Evolutionary conservation across 495 filamentous ascomycete genomes (phyloP), one percentile per base, ranked within the genome.

Genomic region (Lophium mytilinum): DNA sequence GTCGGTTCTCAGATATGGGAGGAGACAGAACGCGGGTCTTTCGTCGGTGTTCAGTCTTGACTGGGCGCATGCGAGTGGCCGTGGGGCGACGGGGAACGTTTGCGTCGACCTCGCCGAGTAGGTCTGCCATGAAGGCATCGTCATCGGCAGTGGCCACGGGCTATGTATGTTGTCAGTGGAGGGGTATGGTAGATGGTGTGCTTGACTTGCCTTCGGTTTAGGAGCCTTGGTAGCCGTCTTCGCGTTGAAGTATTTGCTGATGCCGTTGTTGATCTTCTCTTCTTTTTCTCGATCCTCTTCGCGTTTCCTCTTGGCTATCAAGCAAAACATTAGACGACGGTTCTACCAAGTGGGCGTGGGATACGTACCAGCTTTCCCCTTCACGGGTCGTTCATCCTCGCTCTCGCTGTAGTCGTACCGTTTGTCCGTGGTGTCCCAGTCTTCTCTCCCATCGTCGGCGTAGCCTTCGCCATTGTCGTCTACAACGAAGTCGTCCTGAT

Each of bases 401-500:
- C 86, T 89, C 61, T 88, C 89, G 35, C 73, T 76, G 61, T 83
- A 83, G 58, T 83, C 77, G 63, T 88, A 84, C 40, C 51, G 50
- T 9, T 66, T 72, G 17, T 73, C 79, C 60, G 87, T 82, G 55
- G 78, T 76, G 59, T 94, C 89, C 94, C 93, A 98, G 45, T 96
- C 93, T 68, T 98, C 93, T 49, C 93, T 87, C 54, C 93, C 93
- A 68, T 98, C 94, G 66, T 98, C 93, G 50, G 87, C 92, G 68
- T 98, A 98, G 8, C 71, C 72, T 50, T 64, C 65, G 42, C 72
- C 72, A 58, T 72, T 72, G 58, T 74, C 72, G 56, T 73, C 72
- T 17, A 98, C 88, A 53, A 98, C 92, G 57, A 98, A 98, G 73
- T 98, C 93, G 68, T 98, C 93, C 67, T 91, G 80, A 68, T 95